These are phyloP conservation scores for Colletotrichum echinochloae DNA, from an alignment of 2,329 filamentous ascomycete species.

Conservation along the genomic window DNA sequence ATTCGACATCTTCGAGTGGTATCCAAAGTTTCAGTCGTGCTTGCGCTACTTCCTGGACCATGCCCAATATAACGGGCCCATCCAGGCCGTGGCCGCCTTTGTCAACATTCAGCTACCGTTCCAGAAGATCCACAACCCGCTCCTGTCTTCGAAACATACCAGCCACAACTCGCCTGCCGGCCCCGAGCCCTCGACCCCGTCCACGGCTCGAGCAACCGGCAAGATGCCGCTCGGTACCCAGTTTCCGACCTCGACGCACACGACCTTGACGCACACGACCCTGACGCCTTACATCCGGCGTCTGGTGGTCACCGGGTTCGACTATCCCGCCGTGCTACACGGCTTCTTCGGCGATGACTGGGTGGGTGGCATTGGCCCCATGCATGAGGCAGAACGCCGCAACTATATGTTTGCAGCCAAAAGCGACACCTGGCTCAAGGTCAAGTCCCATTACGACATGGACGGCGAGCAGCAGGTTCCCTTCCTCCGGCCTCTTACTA, in stretches of 20 bases:
- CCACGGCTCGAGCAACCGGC: conserved; percentile 47
- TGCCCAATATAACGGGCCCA: conserved; percentile 83
- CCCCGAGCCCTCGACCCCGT: conserved; percentile 45
- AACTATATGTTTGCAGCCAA: conserved; percentile 98
- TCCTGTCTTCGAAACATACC: conserved; percentile 53
- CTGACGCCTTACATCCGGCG: conserved; percentile 91
- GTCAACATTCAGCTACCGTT: conserved; percentile 93
- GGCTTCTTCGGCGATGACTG: conserved; percentile 98
- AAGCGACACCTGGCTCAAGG: conserved; percentile 87
- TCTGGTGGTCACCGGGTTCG: conserved; percentile 91
- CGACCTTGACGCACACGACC: conserved; percentile 77
- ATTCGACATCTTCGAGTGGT: conserved; percentile 92
- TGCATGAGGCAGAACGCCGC: conserved; percentile 89
- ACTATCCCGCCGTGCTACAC: conserved; percentile 86
- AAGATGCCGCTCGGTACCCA: conserved; percentile 46
- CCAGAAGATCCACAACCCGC: conserved; percentile 70
- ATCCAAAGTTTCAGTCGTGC: conserved; percentile 90
- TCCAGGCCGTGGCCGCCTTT: conserved; percentile 90
- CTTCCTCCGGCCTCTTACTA: conserved; percentile 85
- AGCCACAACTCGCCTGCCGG: conserved; percentile 51
- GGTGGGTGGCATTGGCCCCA: conserved; percentile 79
- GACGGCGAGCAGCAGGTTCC: conserved; percentile 84
- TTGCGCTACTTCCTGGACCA: conserved; percentile 92
- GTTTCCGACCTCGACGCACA: conserved; percentile 49
- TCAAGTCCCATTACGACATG: conserved; percentile 94